These are phyloP conservation scores for Gossypium herbaceum DNA, from an alignment of 345 rosid genomes.

Conservation along the genomic window DNA sequence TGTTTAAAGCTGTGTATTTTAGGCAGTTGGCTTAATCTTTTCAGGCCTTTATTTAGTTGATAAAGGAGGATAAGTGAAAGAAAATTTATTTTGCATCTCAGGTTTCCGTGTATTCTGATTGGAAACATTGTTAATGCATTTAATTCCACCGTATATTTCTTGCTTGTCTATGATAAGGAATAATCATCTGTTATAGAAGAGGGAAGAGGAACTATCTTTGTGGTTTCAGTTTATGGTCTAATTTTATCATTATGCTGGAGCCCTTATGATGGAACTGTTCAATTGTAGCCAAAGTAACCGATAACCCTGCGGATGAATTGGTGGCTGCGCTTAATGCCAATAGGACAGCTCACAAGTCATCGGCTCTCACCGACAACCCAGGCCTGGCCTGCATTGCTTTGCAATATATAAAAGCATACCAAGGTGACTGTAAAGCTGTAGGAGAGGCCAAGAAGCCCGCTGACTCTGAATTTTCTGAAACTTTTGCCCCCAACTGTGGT, in stretches of 20 bases:
- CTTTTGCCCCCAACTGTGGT: slow-evolving; percentile 68
- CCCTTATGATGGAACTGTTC: slow-evolving; percentile 1
- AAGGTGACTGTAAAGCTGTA: slow-evolving; percentile 54
- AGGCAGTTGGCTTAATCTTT: neutral
- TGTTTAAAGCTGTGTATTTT: neutral
- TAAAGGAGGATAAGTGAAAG: neutral
- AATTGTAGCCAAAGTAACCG: slow-evolving; percentile 41
- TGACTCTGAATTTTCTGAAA: slow-evolving; percentile 47
- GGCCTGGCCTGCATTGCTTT: slow-evolving; percentile 74
- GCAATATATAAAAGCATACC: slow-evolving; percentile 67
- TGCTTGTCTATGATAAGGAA: neutral
- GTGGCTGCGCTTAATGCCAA: slow-evolving; percentile 44
- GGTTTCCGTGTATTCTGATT: neutral
- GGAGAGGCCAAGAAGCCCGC: slow-evolving; percentile 73
- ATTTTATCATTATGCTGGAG: slow-evolving; percentile 1
- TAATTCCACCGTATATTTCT: neutral
- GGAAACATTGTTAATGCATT: neutral
- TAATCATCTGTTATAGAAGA: neutral
- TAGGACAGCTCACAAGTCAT: slow-evolving; percentile 49
- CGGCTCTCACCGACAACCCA: slow-evolving; percentile 47
- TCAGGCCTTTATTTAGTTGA: neutral
- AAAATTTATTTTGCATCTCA: neutral
- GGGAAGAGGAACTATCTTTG: neutral
- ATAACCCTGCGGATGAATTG: slow-evolving; percentile 71
- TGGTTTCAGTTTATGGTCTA: neutral